Evolutionary conservation across 371 early-diverging fungal species (phyloP).

Genomic region (Mortierella sp.): DNA sequence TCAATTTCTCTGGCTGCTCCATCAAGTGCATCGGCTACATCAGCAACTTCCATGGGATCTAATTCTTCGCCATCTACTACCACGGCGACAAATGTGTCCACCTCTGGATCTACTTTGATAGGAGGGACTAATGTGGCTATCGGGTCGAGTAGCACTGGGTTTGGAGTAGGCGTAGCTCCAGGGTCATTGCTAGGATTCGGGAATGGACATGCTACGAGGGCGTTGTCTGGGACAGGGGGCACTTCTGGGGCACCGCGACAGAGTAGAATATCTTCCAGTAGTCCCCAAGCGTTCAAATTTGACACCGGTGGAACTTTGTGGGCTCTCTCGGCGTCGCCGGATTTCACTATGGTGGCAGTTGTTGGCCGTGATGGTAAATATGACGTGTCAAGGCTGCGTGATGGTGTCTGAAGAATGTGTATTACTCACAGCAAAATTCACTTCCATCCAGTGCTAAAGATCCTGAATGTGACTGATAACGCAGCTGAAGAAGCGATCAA

Average conservation of each 20-base stretch:
- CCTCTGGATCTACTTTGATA: constrained; percentile 6
- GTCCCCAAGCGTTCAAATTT: constrained; percentile 26
- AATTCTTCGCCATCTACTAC: constrained; percentile 1
- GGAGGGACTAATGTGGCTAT: constrained; percentile 9
- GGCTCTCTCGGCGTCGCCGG: constrained; percentile 76
- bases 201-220: constrained; percentile 7
- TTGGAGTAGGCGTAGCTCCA: not conserved
- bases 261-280: not conserved
- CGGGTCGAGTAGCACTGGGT: not conserved
- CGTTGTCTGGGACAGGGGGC: not conserved
- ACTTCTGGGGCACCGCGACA: not conserved
- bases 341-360: constrained; percentile 72
- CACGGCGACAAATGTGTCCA: not conserved
- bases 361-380: constrained; percentile 81
- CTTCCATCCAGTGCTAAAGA: constrained; percentile 71
- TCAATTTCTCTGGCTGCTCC: not conserved
- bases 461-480: constrained; percentile 68
- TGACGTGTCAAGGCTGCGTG: not conserved
- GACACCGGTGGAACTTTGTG: constrained; percentile 68
- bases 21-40: not conserved
- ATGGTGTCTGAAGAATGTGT: not conserved
- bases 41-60: not conserved
- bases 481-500: constrained; percentile 75
- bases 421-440: not conserved
- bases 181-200: constrained; percentile 4